Conservation (phyloP, 164 flowering plant species). For the Houttuynia cordata region DNA sequence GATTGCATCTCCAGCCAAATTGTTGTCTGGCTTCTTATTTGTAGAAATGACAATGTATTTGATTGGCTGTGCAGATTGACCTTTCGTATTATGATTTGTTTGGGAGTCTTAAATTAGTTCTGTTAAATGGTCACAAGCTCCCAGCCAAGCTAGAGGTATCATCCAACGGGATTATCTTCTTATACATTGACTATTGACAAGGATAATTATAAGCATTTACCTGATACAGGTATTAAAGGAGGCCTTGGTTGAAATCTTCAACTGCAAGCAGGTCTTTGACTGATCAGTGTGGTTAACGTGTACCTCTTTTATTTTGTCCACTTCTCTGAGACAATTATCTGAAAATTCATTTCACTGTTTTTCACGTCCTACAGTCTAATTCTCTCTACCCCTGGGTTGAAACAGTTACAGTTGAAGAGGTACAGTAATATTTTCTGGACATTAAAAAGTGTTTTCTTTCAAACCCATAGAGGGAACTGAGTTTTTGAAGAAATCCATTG, state of each 20-base stretch:
- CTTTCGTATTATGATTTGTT: slow-evolving; percentile 49
- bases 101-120: slow-evolving; percentile 57
- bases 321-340: neutral
- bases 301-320: neutral
- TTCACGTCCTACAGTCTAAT: slow-evolving; percentile 22
- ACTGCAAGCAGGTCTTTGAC: slow-evolving; percentile 31
- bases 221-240: slow-evolving; percentile 39
- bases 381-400: slow-evolving; percentile 39
- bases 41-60: slow-evolving; percentile 2
- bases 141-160: slow-evolving; percentile 53
- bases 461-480: neutral
- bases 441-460: neutral
- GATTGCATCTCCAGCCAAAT: neutral
- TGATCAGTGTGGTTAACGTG: neutral
- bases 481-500: no score
- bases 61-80: slow-evolving; percentile 42
- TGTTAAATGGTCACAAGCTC: slow-evolving; percentile 36
- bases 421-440: slow-evolving; percentile 6
- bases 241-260: slow-evolving; percentile 48
- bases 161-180: slow-evolving; percentile 2
- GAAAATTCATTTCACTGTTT: slow-evolving; percentile 2
- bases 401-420: slow-evolving; percentile 36
- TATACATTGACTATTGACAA: neutral
- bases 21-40: neutral
- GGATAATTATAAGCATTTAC: neutral